Conservation (phyloP, 768 basidiomycete species). For the Saitozyma sp. region DNA sequence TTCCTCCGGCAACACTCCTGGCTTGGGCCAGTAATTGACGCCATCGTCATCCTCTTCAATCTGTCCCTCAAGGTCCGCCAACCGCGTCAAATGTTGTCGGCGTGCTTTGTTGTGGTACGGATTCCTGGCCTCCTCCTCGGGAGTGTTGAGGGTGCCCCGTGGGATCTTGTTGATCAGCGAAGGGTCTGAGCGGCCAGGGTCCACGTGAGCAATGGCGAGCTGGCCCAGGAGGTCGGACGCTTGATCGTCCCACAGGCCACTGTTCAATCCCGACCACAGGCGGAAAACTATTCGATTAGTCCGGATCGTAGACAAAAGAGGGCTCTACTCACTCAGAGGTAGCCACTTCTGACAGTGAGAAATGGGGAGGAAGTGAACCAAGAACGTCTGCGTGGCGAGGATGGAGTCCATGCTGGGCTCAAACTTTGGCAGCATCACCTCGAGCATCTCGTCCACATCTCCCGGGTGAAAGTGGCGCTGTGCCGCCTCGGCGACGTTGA, state of each 20-base stretch:
- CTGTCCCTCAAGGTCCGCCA: constrained; percentile 37
- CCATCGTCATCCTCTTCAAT: constrained; percentile 42
- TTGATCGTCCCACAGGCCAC: constrained; percentile 84
- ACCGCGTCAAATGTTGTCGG: constrained; percentile 31
- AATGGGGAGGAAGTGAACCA: constrained; percentile 80
- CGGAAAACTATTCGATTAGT: constrained; percentile 61
- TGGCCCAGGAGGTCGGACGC: constrained; percentile 79
- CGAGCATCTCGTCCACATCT: constrained; percentile 81
- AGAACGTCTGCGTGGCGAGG: constrained; percentile 78
- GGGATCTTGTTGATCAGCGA: constrained; percentile 60
- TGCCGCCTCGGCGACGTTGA: constrained; percentile 55
- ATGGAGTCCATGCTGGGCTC: constrained; percentile 62
- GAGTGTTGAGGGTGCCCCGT: constrained; percentile 33
- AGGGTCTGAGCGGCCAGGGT: constrained; percentile 74
- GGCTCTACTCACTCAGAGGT: constrained; percentile 60
- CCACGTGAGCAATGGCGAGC: constrained; percentile 76
- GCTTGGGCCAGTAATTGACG: constrained; percentile 37
- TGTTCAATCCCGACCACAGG: constrained; percentile 84
- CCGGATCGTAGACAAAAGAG: background rate
- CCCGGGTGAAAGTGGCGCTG: constrained; percentile 87
- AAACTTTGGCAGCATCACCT: constrained; percentile 70
- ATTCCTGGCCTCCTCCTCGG: constrained; percentile 37
- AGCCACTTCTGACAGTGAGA: constrained; percentile 80
- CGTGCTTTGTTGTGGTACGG: constrained; percentile 17
- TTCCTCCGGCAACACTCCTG: constrained; percentile 22